Evolutionary conservation across 352 stramenopile genomes (phyloP).

Genomic region (Phytophthora sp.): DNA sequence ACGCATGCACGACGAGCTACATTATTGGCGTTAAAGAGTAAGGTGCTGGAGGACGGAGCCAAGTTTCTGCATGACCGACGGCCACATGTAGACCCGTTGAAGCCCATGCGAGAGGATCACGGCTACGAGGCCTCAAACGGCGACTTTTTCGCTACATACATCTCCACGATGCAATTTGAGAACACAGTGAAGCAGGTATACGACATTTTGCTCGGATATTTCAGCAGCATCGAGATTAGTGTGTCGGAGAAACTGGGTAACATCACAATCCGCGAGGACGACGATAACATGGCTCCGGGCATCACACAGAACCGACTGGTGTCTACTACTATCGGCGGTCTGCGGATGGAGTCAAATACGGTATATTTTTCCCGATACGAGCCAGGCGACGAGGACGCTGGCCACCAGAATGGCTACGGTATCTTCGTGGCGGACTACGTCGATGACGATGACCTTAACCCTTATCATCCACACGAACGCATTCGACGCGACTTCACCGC

Average conservation of each 20-base stretch:
- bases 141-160: slow-evolving; percentile 38
- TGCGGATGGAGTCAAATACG: slow-evolving; percentile 55
- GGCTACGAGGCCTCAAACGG: slow-evolving; percentile 36
- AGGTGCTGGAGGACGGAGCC: slow-evolving; percentile 33
- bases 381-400: slow-evolving; percentile 10
- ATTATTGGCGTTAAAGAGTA: slow-evolving; percentile 34
- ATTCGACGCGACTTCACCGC: slow-evolving; percentile 49
- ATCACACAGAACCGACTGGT: slow-evolving; percentile 53
- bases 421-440: slow-evolving; percentile 58
- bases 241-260: slow-evolving; percentile 58
- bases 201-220: slow-evolving; percentile 44
- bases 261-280: slow-evolving; percentile 55
- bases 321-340: slow-evolving; percentile 28
- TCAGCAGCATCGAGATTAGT: slow-evolving; percentile 55
- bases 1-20: slow-evolving; percentile 22
- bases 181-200: slow-evolving; percentile 55
- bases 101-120: slow-evolving; percentile 45
- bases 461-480: slow-evolving; percentile 48
- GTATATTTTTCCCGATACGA: slow-evolving; percentile 47
- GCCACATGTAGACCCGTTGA: slow-evolving; percentile 33
- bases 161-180: slow-evolving; percentile 42
- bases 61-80: slow-evolving; percentile 36
- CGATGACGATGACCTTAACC: slow-evolving; percentile 51
- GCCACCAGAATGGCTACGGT: slow-evolving; percentile 33
- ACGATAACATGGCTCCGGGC: slow-evolving; percentile 40